A percentile compares a stretch with the other conserved stretches of the same genome.
These are phyloP conservation scores for Psidium friedrichsthalianum DNA, from an alignment of 345 rosid species.

Conservation along the genomic window DNA sequence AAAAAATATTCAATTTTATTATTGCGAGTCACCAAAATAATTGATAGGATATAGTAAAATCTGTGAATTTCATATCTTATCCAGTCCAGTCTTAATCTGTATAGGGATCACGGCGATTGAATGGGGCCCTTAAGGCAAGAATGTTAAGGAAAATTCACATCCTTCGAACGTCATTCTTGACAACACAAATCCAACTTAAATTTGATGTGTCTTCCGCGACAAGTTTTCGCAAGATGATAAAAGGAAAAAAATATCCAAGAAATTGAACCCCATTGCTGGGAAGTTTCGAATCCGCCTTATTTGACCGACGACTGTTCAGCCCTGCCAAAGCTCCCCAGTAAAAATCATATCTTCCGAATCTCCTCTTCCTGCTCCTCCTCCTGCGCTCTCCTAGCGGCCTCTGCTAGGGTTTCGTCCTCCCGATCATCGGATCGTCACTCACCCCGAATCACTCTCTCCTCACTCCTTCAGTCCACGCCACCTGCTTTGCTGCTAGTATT, in stretches of 20 bases:
- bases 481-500: not conserved
- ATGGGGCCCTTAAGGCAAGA: not conserved
- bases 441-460: not conserved
- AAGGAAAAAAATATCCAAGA: not conserved
- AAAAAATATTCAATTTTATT: too few relatives aligned
- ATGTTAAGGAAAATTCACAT: not conserved
- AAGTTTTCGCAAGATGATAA: too few relatives aligned
- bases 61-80: too few relatives aligned
- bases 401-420: not conserved
- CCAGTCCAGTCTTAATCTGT: too few relatives aligned
- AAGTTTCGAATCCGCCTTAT: slow-evolving; percentile 2
- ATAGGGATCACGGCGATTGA: too few relatives aligned
- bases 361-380: not conserved
- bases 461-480: not conserved
- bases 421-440: not conserved
- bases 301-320: not conserved
- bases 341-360: too few relatives aligned
- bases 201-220: not conserved
- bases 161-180: not conserved
- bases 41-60: too few relatives aligned
- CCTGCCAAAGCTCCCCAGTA: not conserved
- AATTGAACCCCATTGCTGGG: not conserved
- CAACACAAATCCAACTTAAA: not conserved
- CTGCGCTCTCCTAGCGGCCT: not conserved
- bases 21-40: too few relatives aligned